These are phyloP conservation scores for Gossypium bickii DNA, from an alignment of 345 rosid species.

Conservation along the genomic window DNA sequence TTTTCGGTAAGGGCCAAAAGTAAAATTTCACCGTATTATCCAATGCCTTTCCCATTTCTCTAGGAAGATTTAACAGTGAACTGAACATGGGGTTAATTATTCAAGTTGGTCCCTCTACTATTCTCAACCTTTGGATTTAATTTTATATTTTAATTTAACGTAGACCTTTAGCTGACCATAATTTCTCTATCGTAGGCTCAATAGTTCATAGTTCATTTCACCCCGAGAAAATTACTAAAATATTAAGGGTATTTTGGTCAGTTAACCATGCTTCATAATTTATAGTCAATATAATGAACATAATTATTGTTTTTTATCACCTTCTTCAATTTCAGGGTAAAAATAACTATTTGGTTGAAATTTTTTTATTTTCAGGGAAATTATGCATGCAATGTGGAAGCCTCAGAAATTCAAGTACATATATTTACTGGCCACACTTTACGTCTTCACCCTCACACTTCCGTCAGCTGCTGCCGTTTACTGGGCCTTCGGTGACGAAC, in stretches of 20 bases:
- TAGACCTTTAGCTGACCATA: no score
- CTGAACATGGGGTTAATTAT: no score
- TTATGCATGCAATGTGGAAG: slow-evolving; percentile 99
- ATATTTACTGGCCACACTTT: slow-evolving; percentile 83
- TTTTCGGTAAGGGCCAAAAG: no score
- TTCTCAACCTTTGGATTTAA: no score
- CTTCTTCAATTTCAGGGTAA: neutral
- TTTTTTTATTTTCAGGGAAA: slow-evolving; percentile 50
- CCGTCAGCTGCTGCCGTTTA: slow-evolving; percentile 96
- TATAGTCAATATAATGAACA: neutral
- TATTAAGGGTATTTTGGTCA: slow-evolving; percentile 9
- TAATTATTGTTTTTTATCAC: neutral
- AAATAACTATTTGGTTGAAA: neutral
- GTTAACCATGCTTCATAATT: neutral
- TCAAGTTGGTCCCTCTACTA: no score
- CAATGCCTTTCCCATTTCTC: no score
- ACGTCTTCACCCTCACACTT: slow-evolving; percentile 87
- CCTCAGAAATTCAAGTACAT: slow-evolving; percentile 96
- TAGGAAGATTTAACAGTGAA: no score
- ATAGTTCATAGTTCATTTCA: neutral
- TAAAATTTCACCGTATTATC: no score
- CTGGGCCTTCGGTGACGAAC: slow-evolving; percentile 95
- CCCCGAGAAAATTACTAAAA: neutral
- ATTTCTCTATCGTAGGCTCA: slow-evolving; percentile 18
- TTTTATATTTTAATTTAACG: no score